These are phyloP conservation scores for Penicillium sp. DNA, from an alignment of 2,329 filamentous ascomycete species.

Conservation along the genomic window DNA sequence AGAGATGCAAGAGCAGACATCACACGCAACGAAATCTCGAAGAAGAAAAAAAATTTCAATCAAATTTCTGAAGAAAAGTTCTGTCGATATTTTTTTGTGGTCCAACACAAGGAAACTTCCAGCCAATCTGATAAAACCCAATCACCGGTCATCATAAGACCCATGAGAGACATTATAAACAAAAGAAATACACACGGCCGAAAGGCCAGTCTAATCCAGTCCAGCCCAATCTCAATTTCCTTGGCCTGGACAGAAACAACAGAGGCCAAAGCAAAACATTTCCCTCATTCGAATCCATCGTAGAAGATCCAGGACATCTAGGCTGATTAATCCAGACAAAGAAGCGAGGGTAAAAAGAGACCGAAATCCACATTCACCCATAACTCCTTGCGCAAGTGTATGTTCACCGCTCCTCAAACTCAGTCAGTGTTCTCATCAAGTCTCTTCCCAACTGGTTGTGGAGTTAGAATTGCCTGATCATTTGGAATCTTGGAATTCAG, in stretches of 20 bases:
- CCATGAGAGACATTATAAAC: not conserved
- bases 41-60: not conserved
- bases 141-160: not conserved
- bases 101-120: constrained; percentile 1
- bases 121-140: constrained; percentile 12
- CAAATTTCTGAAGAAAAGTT: not conserved
- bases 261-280: not conserved
- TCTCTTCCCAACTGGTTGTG: not conserved
- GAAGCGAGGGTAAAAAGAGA: not conserved
- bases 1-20: not conserved
- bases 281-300: not conserved
- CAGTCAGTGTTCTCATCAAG: not conserved
- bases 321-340: constrained; percentile 1
- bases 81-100: constrained; percentile 20
- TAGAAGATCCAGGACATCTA: not conserved
- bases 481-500: not conserved
- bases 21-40: not conserved
- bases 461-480: not conserved
- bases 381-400: not conserved
- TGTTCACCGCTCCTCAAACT: constrained; percentile 6
- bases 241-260: not conserved
- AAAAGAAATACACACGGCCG: constrained; percentile 4
- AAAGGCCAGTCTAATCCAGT: not conserved
- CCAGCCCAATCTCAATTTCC: not conserved
- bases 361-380: not conserved